A percentile compares a stretch with the other conserved stretches of the same genome.
Conservation (phyloP, 805 yeast species). For the Nakazawaea pomicola region DNA sequence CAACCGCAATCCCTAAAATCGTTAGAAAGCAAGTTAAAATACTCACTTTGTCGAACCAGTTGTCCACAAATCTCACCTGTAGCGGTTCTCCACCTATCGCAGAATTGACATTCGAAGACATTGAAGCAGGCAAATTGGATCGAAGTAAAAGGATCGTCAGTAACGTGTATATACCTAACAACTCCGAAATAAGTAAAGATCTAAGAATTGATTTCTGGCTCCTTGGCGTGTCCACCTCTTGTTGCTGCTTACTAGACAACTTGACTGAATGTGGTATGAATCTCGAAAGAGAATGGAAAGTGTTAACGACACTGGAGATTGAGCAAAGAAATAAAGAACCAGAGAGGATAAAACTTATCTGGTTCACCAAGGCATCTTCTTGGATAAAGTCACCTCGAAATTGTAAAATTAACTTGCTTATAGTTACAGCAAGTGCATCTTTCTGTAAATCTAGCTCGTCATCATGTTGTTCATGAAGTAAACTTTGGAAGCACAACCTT, state of each 20-base stretch:
- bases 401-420: constrained; percentile 33
- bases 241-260: background rate
- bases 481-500: constrained; percentile 18
- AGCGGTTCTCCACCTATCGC: constrained; percentile 22
- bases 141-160: constrained; percentile 47
- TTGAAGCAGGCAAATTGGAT: constrained; percentile 40
- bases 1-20: constrained; percentile 19
- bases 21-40: constrained; percentile 37
- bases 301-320: constrained; percentile 56
- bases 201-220: constrained; percentile 10
- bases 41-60: constrained; percentile 49
- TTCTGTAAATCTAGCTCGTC: no score
- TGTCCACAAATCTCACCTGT: constrained; percentile 43
- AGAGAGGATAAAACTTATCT: constrained; percentile 47
- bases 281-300: constrained; percentile 47
- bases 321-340: constrained; percentile 58
- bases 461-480: constrained; percentile 2
- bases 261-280: constrained; percentile 16
- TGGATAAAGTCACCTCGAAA: constrained; percentile 25
- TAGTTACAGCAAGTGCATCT: constrained; percentile 46
- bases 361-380: constrained; percentile 37
- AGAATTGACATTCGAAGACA: constrained; percentile 35
- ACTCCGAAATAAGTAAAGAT: constrained; percentile 33
- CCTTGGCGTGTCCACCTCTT: constrained; percentile 1
- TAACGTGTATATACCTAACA: constrained; percentile 45